phyloP scores from a whole-genome alignment of 257 asterid species.

The Oldenlandia corymbosa region DNA sequence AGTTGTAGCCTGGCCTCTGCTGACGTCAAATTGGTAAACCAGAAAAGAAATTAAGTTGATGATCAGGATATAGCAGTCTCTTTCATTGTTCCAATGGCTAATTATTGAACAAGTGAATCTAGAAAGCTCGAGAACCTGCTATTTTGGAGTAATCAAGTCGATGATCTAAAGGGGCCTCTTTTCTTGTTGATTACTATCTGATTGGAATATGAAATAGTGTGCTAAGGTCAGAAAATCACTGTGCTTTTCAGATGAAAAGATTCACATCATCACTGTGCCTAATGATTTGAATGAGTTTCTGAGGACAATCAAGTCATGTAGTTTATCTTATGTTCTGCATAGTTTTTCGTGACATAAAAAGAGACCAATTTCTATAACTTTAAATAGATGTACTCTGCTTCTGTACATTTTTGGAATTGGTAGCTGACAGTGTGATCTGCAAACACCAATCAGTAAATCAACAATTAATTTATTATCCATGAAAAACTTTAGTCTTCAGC shows the following conservation, averaged over 20 bases:
- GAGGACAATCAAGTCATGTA: neutral
- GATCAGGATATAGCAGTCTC: neutral
- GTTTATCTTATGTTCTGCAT: neutral
- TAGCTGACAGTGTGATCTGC: too few relatives aligned
- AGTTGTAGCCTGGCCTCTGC: neutral
- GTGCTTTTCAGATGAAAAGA: neutral
- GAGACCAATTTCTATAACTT: neutral
- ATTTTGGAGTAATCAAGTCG: neutral
- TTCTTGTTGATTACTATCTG: too few relatives aligned
- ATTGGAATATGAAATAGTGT: neutral
- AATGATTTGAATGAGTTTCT: neutral
- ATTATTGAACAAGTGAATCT: too few relatives aligned
- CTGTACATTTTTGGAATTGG: neutral
- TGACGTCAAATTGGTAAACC: too few relatives aligned
- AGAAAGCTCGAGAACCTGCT: neutral
- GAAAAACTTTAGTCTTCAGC: conserved; percentile 9
- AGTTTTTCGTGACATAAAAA: neutral
- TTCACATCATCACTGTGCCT: neutral
- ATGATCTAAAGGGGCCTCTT: neutral
- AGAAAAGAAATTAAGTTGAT: too few relatives aligned
- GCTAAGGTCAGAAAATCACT: neutral
- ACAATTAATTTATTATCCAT: neutral
- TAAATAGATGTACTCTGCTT: too few relatives aligned
- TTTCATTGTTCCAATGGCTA: neutral
- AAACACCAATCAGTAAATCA: too few relatives aligned